Conservation (phyloP, 164 flowering plant species). For the Liriodendron chinense region DNA sequence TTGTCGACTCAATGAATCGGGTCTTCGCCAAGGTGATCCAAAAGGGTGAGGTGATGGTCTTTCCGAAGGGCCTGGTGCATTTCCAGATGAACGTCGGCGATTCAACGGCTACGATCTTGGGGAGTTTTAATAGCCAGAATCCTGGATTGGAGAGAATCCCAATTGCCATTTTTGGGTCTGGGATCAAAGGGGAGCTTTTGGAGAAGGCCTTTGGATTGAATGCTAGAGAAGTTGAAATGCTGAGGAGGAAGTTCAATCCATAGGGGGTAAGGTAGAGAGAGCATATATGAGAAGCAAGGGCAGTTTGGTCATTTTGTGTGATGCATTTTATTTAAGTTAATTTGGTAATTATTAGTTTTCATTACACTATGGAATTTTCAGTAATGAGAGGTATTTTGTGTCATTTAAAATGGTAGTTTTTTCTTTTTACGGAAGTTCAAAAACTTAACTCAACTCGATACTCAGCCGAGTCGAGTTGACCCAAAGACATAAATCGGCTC, state of each 20-base stretch:
- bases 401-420: too few relatives aligned
- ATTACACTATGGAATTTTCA: too few relatives aligned
- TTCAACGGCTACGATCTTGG: conserved; percentile 45
- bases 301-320: neutral
- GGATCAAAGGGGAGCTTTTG: conserved; percentile 53
- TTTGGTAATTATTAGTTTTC: too few relatives aligned
- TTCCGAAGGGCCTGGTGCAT: conserved; percentile 59
- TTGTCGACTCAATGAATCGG: conserved; percentile 53
- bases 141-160: conserved; percentile 63
- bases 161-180: conserved; percentile 58
- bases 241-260: conserved; percentile 45
- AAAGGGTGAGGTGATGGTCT: conserved; percentile 72
- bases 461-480: too few relatives aligned
- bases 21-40: conserved; percentile 49
- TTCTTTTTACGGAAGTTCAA: too few relatives aligned
- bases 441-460: too few relatives aligned
- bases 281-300: neutral
- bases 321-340: too few relatives aligned
- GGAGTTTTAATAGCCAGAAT: conserved; percentile 66
- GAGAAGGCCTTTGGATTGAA: conserved; percentile 71
- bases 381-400: too few relatives aligned
- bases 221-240: conserved; percentile 35
- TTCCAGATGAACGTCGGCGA: conserved; percentile 75
- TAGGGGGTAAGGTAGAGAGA: neutral
- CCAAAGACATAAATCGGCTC: too few relatives aligned